Conservation (phyloP, 176 grass and related monocot genomes). For the Metroxylon sagu region DNA sequence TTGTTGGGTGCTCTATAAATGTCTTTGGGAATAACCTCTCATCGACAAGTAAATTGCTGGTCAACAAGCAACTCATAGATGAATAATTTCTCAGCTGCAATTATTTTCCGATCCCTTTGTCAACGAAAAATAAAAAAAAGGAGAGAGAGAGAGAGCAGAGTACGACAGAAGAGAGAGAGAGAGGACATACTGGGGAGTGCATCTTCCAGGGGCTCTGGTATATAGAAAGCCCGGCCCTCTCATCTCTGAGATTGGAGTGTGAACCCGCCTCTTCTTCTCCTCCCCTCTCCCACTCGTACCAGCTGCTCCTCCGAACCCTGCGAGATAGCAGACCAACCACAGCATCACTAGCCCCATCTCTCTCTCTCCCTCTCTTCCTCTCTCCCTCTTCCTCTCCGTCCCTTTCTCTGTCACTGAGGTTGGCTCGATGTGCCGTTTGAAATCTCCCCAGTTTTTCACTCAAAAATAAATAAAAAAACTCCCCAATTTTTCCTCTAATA, state of each 20-base stretch:
- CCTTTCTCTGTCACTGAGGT: not conserved
- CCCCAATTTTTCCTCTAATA: too few relatives aligned
- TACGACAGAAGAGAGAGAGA: not conserved
- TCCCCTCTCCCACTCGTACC: not conserved
- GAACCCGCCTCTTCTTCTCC: not conserved
- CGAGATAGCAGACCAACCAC: not conserved
- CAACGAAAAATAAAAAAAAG: not conserved
- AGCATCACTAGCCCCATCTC: not conserved
- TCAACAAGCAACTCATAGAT: too few relatives aligned
- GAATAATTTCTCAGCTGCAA: too few relatives aligned
- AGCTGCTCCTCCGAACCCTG: not conserved
- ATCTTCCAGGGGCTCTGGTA: constrained; percentile 60
- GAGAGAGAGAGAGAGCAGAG: not conserved
- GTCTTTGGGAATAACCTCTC: too few relatives aligned
- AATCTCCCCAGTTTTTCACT: too few relatives aligned
- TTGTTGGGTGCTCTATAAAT: too few relatives aligned
- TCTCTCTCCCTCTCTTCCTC: not conserved
- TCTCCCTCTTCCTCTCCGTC: not conserved
- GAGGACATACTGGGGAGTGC: constrained; percentile 74
- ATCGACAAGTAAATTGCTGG: too few relatives aligned
- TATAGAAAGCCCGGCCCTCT: constrained; percentile 89
- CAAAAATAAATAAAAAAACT: too few relatives aligned
- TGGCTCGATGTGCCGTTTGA: too few relatives aligned
- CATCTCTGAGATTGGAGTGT: constrained; percentile 8
- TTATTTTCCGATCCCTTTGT: too few relatives aligned